Conservation (phyloP, 1,284 basidiomycete species). For the Ceratobasidium sp. region DNA sequence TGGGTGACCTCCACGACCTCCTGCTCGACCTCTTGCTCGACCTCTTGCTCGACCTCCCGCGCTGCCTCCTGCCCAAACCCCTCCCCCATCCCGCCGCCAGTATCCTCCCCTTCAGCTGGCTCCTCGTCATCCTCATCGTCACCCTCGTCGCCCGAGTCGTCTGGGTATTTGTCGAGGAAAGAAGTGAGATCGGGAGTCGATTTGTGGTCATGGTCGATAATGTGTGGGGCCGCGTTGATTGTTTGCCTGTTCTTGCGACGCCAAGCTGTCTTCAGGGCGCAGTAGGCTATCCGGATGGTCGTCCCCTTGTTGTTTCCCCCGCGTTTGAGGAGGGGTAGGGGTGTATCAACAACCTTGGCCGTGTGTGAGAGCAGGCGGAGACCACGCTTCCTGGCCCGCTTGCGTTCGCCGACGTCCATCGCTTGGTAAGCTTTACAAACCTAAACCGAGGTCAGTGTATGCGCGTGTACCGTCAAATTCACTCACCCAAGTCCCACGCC, state of each 20-base stretch:
- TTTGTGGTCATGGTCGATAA: not conserved
- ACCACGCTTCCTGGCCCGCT: not conserved
- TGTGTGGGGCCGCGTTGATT: not conserved
- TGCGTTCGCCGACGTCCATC: not conserved
- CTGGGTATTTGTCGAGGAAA: not conserved
- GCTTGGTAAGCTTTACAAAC: not conserved
- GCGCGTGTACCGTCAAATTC: too few species aligned
- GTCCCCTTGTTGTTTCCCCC: not conserved
- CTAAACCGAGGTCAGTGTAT: too few species aligned
- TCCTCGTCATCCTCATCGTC: too few species aligned
- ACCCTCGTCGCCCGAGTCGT: too few species aligned
- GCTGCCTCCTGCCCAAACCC: too few species aligned
- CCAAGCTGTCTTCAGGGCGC: not conserved
- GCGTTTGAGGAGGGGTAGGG: slow-evolving; percentile 7
- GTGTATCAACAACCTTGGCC: not conserved
- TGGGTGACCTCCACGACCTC: too few species aligned
- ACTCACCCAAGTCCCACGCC: not conserved
- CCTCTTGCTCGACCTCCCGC: too few species aligned
- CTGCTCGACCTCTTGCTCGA: too few species aligned
- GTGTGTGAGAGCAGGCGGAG: not conserved
- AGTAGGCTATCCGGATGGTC: not conserved
- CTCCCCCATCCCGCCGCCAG: too few species aligned
- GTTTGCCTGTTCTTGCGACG: not conserved
- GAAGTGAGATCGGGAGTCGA: not conserved
- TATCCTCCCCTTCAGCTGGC: too few species aligned